Conservation (phyloP, 2,329 filamentous ascomycete species). For the Cordyceps farinosa region DNA sequence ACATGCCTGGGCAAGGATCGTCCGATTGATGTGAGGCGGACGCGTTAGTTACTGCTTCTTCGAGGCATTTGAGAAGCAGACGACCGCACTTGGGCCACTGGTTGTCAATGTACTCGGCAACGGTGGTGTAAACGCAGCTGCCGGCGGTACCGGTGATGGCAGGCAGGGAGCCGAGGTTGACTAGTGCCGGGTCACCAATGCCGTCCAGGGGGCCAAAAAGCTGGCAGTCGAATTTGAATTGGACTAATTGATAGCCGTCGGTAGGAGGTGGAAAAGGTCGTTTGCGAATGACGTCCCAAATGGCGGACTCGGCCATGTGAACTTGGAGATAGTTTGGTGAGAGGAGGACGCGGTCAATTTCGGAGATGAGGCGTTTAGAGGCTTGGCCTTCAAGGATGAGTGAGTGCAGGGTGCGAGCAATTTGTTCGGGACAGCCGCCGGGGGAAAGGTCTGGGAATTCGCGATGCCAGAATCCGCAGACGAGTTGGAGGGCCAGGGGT, state of each 20-base stretch:
- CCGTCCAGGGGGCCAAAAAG: constrained; percentile 30
- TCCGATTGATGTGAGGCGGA: constrained; percentile 25
- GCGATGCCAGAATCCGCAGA: constrained; percentile 36
- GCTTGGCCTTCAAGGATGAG: constrained; percentile 30
- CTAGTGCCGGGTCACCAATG: constrained; percentile 28
- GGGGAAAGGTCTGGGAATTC: constrained; percentile 34
- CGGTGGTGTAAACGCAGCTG: constrained; percentile 31
- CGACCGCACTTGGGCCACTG: constrained; percentile 34
- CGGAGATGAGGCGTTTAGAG: constrained; percentile 28
- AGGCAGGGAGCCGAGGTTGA: constrained; percentile 30
- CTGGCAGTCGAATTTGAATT: constrained; percentile 36
- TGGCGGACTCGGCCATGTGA: constrained; percentile 36
- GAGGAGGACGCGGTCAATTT: constrained; percentile 29
- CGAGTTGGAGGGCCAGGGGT: constrained; percentile 32
- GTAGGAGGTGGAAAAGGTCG: constrained; percentile 29
- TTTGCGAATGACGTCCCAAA: constrained; percentile 35
- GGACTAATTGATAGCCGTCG: constrained; percentile 34
- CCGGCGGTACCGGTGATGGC: constrained; percentile 34
- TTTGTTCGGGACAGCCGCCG: constrained; percentile 32
- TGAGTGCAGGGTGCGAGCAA: constrained; percentile 30
- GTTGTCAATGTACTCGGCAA: constrained; percentile 31
- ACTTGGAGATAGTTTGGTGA: constrained; percentile 37
- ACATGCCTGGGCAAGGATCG: constrained; percentile 31
- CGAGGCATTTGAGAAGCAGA: constrained; percentile 30
- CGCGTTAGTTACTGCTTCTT: constrained; percentile 32